Evolutionary conservation across 2,329 filamentous ascomycete species (phyloP).

Genomic region (Metarhizium brunneum): DNA sequence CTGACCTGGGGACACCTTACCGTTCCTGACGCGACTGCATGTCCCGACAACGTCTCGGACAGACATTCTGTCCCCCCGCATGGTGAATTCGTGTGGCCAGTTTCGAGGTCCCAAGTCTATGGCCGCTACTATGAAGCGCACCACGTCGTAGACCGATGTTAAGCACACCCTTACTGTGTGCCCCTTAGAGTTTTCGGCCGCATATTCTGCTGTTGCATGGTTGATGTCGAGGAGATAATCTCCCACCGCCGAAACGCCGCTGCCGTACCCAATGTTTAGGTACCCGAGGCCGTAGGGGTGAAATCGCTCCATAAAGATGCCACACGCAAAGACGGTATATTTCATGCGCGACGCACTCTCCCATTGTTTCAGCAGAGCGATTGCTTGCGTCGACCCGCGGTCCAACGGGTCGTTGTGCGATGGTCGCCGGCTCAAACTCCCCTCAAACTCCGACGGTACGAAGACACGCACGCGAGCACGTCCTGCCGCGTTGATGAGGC

Average conservation of each 20-base stretch:
- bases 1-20: constrained; percentile 17
- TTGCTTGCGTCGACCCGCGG: constrained; percentile 46
- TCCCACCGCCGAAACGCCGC: constrained; percentile 45
- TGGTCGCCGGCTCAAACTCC: constrained; percentile 45
- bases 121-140: constrained; percentile 60
- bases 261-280: constrained; percentile 48
- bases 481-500: constrained; percentile 63
- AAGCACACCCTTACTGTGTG: constrained; percentile 50
- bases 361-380: constrained; percentile 47
- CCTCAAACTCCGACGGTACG: constrained; percentile 69
- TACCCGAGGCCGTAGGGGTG: constrained; percentile 54
- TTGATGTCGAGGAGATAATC: constrained; percentile 58
- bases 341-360: constrained; percentile 43
- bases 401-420: constrained; percentile 48
- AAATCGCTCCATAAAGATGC: constrained; percentile 68
- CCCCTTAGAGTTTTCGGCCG: constrained; percentile 41
- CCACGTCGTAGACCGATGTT: constrained; percentile 62
- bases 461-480: constrained; percentile 57
- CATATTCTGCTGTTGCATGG: constrained; percentile 48
- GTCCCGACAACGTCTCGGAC: constrained; percentile 48
- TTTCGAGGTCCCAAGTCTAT: constrained; percentile 48
- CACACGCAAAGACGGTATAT: constrained; percentile 64
- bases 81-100: constrained; percentile 62
- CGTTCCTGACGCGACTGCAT: constrained; percentile 39
- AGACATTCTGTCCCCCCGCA: constrained; percentile 57